Conservation (phyloP, 352 stramenopile genomes). For the Hyaloperonospora arabidopsidis region DNA sequence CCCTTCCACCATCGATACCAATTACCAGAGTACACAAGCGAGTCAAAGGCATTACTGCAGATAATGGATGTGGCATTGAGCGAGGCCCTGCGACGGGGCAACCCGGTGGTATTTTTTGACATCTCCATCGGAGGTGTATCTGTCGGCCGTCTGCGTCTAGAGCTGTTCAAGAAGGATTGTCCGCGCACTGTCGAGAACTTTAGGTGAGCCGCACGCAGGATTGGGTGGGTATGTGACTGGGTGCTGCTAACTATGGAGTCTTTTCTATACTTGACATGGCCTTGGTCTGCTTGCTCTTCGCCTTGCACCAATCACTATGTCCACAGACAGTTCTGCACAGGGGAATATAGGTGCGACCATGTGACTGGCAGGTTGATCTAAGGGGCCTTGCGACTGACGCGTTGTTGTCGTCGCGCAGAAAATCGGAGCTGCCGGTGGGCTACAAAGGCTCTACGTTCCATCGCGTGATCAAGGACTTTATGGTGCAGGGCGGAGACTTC, state of each 20-base stretch:
- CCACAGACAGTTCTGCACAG: constrained; percentile 92
- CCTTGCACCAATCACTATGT: background rate
- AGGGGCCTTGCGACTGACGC: constrained; percentile 1
- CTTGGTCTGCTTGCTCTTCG: constrained; percentile 7
- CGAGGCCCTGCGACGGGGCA: constrained; percentile 89
- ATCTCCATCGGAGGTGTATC: constrained; percentile 82
- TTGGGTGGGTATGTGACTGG: constrained; percentile 6
- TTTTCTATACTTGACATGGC: too few relatives aligned
- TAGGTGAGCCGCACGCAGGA: constrained; percentile 18
- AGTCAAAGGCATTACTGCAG: background rate
- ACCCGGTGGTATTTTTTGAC: constrained; percentile 95
- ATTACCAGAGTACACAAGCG: too few relatives aligned
- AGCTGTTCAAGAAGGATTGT: constrained; percentile 94
- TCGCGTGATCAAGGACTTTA: constrained; percentile 89
- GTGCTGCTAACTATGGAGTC: constrained; percentile 2
- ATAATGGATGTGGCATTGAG: constrained; percentile 82
- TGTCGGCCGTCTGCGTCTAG: constrained; percentile 89
- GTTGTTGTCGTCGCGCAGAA: constrained; percentile 30
- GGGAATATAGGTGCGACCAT: constrained; percentile 81
- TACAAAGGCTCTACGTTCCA: constrained; percentile 88
- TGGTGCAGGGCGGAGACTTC: constrained; percentile 86
- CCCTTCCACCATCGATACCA: too few relatives aligned
- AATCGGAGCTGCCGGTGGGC: constrained; percentile 75
- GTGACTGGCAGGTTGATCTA: background rate
- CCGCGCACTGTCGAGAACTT: constrained; percentile 97